phyloP scores from a whole-genome alignment of 2,329 filamentous ascomycete genomes.

The Cercospora beticola region DNA sequence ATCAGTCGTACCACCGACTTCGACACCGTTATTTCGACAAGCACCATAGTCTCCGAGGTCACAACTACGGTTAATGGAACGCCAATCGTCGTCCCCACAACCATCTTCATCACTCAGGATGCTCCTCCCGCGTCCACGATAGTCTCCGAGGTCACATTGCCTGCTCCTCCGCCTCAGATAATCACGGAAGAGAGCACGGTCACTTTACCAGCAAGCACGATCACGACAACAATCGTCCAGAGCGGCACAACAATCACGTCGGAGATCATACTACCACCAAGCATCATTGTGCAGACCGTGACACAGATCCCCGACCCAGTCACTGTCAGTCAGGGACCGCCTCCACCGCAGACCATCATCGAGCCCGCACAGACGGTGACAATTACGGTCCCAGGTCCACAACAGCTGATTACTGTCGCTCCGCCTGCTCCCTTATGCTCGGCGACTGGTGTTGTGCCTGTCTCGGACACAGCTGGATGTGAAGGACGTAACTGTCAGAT shows the following conservation, averaged over 20 bases:
- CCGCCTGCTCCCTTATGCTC: constrained; percentile 1
- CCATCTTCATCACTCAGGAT: not conserved
- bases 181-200: not conserved
- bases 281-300: not conserved
- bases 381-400: not conserved
- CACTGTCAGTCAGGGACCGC: not conserved
- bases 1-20: not conserved
- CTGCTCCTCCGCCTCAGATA: not conserved
- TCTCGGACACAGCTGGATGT: constrained; percentile 16
- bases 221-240: not conserved
- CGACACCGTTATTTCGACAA: not conserved
- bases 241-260: not conserved
- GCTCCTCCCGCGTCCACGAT: not conserved
- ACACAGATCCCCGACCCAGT: not conserved
- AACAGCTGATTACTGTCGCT: not conserved
- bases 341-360: no score
- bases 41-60: not conserved
- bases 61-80: not conserved
- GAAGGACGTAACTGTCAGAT: constrained; percentile 21
- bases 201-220: not conserved
- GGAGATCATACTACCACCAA: not conserved
- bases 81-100: not conserved
- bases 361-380: not conserved
- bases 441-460: not conserved
- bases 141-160: not conserved